Base-by-base conservation (phyloP, 306 rosid genomes). In the Dalbergia cochinchinensis region DNA sequence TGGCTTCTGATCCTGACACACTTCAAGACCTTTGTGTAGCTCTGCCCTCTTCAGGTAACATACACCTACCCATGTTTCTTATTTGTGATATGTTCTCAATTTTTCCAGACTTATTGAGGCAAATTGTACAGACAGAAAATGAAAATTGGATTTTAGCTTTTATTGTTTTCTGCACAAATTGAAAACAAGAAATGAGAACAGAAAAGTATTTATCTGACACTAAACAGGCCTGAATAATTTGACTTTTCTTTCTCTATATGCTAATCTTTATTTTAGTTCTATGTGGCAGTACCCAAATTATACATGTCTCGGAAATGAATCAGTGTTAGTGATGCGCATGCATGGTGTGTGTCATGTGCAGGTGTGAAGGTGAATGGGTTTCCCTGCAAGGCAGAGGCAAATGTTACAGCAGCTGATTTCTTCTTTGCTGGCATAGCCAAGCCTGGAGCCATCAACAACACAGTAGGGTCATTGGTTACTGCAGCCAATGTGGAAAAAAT, bases 11-110 rank as follows among this genome's bases (percentile, higher is more conserved):
- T 74, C 89, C 91, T 53, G 89, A 86, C 55, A 8, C 82, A 41
- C 88, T 88, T 33, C 91, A 88, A 74, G 91, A 88, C 77, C 83
- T 88, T 48, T 88, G 91, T 76, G 91, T 83, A 3, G 91, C 89
- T 61, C 85, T 79, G 71, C 86, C 91, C 44, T 78, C 88, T 76
- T 83, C 89, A 74, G 89, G 89, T 83, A 83, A 39, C 39, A 6
- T 7, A 47, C 8, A 35, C 41, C 18, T 7, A 4, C 33, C 12
- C 20, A 70, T 69, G 47, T 69, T 54, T 69, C 31, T 33, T 3
- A 19, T n/a, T 20, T 51, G 3, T 47, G 1, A 3, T 13, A 10
- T 2, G 11, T 47, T 4, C 12, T 2, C 53, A 4, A 7, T 47
- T 47, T 47, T 26, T 26, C 31, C 1, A 26, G 31, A 2, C 2